Base-by-base conservation (phyloP, 768 basidiomycete species). In the Filobasidium wieringae region DNA sequence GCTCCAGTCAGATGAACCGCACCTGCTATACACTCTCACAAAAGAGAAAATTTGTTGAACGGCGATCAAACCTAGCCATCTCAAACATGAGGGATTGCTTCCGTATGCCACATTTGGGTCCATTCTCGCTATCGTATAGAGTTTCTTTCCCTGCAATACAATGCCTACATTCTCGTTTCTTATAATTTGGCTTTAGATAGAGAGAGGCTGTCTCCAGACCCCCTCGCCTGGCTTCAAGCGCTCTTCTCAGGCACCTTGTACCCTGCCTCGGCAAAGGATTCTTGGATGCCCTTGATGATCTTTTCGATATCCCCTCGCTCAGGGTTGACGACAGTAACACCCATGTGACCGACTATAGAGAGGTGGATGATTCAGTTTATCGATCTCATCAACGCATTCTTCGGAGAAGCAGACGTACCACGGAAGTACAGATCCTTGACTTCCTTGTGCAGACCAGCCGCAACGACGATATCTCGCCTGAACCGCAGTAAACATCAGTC, bases 341-440 rank as follows among this genome's bases (percentile, higher is more conserved):
- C 92, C 90, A 96, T 93, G 72, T 95, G 92, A 31, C 90, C 91
- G 54, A 95, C 60, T 47, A 47, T 24, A 24, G 14, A 6, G 22
- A 14, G 43, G 43, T 2, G 22, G 17, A 47, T 24, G 43, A 22
- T 24, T 12, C 22, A 5, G 43, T 2, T 47, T 24, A n/a, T n/a
- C n/a, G n/a, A n/a, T n/a, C n/a, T n/a, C n/a, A n/a, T n/a, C n/a
- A n/a, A n/a, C n/a, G n/a, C n/a, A n/a, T n/a, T n/a, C n/a, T n/a
- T n/a, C n/a, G n/a, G n/a, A n/a, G n/a, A n/a, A n/a, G n/a, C n/a
- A n/a, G 5, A 47, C 43, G 17, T 2, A 47, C 43, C 43, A 51
- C 91, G 84, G 84, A 93, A 90, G 74, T 93, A 93, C 67, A 83
- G 85, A 68, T 85, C 86, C 78, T 88, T 90, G 74, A 88, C 84